A percentile compares a stretch with the other conserved stretches of the same genome.
phyloP scores from a whole-genome alignment of 768 basidiomycete species.

The Mycena epipterygia region DNA sequence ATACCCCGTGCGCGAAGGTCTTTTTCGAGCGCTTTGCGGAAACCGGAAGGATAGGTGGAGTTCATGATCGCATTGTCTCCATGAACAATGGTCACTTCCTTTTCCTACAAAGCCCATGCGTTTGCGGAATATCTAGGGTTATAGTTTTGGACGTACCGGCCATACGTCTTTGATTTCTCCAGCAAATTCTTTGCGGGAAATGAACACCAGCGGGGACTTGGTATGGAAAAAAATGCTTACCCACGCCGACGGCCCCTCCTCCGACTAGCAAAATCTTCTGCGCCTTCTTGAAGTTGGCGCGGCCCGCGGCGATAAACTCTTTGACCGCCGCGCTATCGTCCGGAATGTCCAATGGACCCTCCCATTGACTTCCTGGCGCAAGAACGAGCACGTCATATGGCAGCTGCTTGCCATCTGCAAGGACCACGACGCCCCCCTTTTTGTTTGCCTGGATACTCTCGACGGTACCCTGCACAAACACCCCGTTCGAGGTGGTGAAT shows the following conservation, averaged over 20 bases:
- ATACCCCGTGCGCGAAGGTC: conserved; percentile 60
- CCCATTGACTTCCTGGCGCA: conserved; percentile 66
- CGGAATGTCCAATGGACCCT: conserved; percentile 53
- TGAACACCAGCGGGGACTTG: conserved; percentile 27
- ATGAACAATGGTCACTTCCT: conserved; percentile 74
- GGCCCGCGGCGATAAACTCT: conserved; percentile 36
- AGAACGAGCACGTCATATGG: conserved; percentile 68
- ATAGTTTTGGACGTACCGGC: conserved; percentile 47
- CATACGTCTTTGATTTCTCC: conserved; percentile 59
- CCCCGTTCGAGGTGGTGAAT: conserved; percentile 58
- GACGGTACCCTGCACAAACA: conserved; percentile 52
- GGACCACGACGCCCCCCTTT: conserved; percentile 57
- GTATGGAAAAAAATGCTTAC: conserved; percentile 26
- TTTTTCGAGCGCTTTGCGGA: conserved; percentile 62
- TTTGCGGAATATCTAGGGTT: neutral
- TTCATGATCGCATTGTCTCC: conserved; percentile 67
- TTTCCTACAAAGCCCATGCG: conserved; percentile 46
- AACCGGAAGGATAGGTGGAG: conserved; percentile 64
- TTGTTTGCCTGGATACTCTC: conserved; percentile 42
- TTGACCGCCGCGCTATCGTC: conserved; percentile 39
- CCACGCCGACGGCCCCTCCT: conserved; percentile 58
- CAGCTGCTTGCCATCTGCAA: conserved; percentile 60
- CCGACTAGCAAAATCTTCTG: conserved; percentile 55
- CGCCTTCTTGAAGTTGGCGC: conserved; percentile 48
- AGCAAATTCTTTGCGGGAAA: conserved; percentile 48